Evolutionary conservation across 2,329 filamentous ascomycete species (phyloP).

Genomic region (Aspergillus pseudotamarii): DNA sequence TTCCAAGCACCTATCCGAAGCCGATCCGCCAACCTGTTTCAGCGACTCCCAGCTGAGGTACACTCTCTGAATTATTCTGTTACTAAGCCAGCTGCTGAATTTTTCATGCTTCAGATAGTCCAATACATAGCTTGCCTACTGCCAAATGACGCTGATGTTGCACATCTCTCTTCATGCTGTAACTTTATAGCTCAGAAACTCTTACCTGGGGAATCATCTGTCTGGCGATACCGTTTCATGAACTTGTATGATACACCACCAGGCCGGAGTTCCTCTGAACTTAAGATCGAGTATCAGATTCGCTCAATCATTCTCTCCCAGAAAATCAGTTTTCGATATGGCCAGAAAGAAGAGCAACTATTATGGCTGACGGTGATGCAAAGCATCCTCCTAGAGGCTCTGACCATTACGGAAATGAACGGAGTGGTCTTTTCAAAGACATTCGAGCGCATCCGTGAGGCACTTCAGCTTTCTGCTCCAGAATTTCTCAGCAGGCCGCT

Average conservation of each 20-base stretch:
- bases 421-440: too few relatives aligned
- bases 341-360: too few relatives aligned
- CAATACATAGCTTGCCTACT: constrained; percentile 35
- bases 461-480: too few relatives aligned
- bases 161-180: constrained; percentile 32
- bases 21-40: neutral
- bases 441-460: too few relatives aligned
- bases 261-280: too few relatives aligned
- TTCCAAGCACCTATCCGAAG: neutral
- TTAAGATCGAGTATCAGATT: too few relatives aligned
- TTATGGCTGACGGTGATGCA: too few relatives aligned
- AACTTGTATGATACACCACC: constrained; percentile 25
- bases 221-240: constrained; percentile 40
- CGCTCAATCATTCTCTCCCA: too few relatives aligned
- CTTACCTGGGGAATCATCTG: constrained; percentile 28
- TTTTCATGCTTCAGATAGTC: constrained; percentile 28
- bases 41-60: constrained; percentile 19
- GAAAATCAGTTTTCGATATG: too few relatives aligned
- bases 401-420: too few relatives aligned
- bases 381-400: too few relatives aligned
- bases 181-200: constrained; percentile 27
- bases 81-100: neutral
- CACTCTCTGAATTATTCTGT: neutral
- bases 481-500: too few relatives aligned
- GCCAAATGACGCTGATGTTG: constrained; percentile 34